Base-by-base conservation (phyloP, 2,329 filamentous ascomycete genomes). In the Neopestalotiopsis sp. region DNA sequence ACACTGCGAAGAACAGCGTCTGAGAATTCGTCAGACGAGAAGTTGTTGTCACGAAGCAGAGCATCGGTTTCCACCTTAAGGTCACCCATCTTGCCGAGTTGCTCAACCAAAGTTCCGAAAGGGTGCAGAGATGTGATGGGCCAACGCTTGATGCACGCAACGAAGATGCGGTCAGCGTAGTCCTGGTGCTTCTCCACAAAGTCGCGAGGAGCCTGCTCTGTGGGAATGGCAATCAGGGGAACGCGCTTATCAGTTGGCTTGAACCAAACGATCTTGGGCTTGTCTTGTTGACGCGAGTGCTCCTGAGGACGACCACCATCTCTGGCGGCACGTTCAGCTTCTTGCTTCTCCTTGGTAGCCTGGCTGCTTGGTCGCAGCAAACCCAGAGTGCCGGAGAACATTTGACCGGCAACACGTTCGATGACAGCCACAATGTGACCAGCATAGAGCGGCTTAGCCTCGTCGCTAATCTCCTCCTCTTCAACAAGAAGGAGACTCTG, bases 181-280 rank as follows among this genome's bases (percentile, higher is more conserved):
- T 98, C 94, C 80, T 97, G 94, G 80, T 99, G 96, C 82, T 96
- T 97, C 85, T 99, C 96, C 34, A 99, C 96, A 76, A 99, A 99
- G 82, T 98, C 96, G 45, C 94, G 92, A 24, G 96, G 96, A 9
- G 96, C 96, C 83, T 99, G 96, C 81, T 99, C 96, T 3, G 96
- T 99, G 1, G 96, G 96, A 73, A 99, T 99, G 67, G 96, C 96
- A 81, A 99, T 99, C 73, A 99, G 87, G 64, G 96, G 96, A 62
- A 99, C 96, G 78, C 96, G 94, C 89, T 99, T 98, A 83, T 99
- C 96, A 1, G 96, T 99, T 69, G 96, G 96, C 87, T 99, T 99
- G 86, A 99, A 99, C 96, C 96, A 99, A 57, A 99, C 96, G 82
- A 99, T 99, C 90, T 99, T 99, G 72, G 96, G 96, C 84, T 98